phyloP scores from a whole-genome alignment of 345 rosid species.

The Barbarea vulgaris region DNA sequence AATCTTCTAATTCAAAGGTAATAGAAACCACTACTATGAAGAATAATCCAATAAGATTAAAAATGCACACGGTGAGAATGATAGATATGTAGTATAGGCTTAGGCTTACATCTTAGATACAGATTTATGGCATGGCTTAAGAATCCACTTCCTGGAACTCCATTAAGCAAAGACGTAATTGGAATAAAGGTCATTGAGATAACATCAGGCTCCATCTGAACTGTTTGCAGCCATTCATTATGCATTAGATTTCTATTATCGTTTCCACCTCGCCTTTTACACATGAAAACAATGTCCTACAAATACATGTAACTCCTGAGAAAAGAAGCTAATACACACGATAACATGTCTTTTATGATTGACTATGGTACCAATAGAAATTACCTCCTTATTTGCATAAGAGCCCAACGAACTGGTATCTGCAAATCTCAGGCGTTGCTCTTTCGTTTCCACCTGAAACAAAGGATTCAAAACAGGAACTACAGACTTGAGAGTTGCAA shows the following conservation, averaged over 20 bases:
- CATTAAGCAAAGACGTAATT: constrained; percentile 85
- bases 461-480: background rate
- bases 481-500: background rate
- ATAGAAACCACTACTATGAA: background rate
- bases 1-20: constrained; percentile 11
- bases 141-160: constrained; percentile 94
- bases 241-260: constrained; percentile 64
- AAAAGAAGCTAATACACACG: background rate
- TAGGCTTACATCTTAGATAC: constrained; percentile 79
- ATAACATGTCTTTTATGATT: background rate
- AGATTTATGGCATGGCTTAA: constrained; percentile 97
- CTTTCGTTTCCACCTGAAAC: constrained; percentile 76
- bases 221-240: constrained; percentile 86
- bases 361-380: background rate
- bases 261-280: constrained; percentile 94
- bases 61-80: constrained; percentile 17
- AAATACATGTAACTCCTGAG: constrained; percentile 24
- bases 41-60: background rate
- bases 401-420: constrained; percentile 74
- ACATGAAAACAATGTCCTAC: constrained; percentile 72
- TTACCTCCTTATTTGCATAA: constrained; percentile 84
- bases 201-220: constrained; percentile 88
- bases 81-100: constrained; percentile 37
- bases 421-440: constrained; percentile 78
- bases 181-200: constrained; percentile 93